Evolutionary conservation across 2,329 filamentous ascomycete genomes (phyloP).

Genomic region (Aspergillus sp.): DNA sequence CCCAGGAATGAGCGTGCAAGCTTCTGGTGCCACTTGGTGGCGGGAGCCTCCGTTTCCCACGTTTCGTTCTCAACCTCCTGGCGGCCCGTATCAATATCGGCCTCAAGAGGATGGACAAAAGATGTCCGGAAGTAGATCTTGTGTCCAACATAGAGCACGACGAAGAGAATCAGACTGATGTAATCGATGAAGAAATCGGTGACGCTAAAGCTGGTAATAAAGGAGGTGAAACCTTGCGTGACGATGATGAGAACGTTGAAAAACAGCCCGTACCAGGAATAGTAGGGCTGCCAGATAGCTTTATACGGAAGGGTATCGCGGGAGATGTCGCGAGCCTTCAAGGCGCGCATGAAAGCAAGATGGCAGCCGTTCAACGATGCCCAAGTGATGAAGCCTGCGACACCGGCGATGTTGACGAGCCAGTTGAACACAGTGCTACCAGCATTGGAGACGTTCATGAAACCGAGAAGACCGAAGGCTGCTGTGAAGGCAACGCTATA

Average conservation of each 20-base stretch:
- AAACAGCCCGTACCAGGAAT: conserved; percentile 66
- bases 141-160: conserved; percentile 62
- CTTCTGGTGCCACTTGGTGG: conserved; percentile 21
- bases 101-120: conserved; percentile 44
- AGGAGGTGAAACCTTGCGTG: conserved; percentile 70
- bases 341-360: conserved; percentile 65
- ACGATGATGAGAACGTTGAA: conserved; percentile 66
- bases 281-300: conserved; percentile 64
- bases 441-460: conserved; percentile 66
- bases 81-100: conserved; percentile 48
- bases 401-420: conserved; percentile 37
- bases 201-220: conserved; percentile 61
- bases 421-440: conserved; percentile 61
- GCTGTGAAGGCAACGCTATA: conserved; percentile 47
- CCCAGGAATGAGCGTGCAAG: conserved; percentile 13
- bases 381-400: conserved; percentile 42
- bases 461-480: conserved; percentile 65
- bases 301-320: conserved; percentile 62
- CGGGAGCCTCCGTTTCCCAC: conserved; percentile 26
- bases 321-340: conserved; percentile 59
- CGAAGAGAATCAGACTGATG: conserved; percentile 65
- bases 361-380: conserved; percentile 55
- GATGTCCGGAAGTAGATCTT: conserved; percentile 50
- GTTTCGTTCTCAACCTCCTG: conserved; percentile 36
- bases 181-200: conserved; percentile 66